phyloP scores from a whole-genome alignment of 1,284 basidiomycete genomes.

The Cryptococcus neoformans region DNA sequence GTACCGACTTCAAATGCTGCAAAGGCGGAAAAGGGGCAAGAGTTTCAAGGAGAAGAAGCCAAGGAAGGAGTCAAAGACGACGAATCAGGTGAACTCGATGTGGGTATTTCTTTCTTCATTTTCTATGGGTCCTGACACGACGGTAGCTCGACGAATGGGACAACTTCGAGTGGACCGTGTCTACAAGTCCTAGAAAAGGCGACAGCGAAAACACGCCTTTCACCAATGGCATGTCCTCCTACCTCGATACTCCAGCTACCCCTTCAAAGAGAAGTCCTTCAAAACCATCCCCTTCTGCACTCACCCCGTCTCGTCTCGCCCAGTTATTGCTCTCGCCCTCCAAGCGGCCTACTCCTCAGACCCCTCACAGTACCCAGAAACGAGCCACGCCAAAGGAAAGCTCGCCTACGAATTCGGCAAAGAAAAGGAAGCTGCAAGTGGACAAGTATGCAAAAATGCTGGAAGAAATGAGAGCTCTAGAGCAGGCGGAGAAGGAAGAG shows the following conservation, averaged over 20 bases:
- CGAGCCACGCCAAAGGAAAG: background rate
- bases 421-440: background rate
- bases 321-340: background rate
- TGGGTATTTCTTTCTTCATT: background rate
- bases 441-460: constrained; percentile 3
- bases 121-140: background rate
- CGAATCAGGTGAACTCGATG: background rate
- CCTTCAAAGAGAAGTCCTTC: too few relatives aligned
- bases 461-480: background rate
- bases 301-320: too few relatives aligned
- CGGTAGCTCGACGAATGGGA: background rate
- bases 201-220: too few relatives aligned
- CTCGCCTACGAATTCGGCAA: background rate
- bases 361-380: background rate
- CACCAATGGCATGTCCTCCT: too few relatives aligned
- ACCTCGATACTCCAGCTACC: too few relatives aligned
- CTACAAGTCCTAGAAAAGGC: too few relatives aligned
- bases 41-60: background rate
- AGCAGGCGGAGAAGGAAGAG: background rate
- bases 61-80: background rate
- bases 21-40: too few relatives aligned
- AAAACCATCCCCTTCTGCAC: too few relatives aligned
- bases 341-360: background rate
- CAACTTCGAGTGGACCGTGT: background rate
- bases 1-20: too few relatives aligned